Conservation (phyloP, 768 basidiomycete species). For the Boletellus ananiceps region DNA sequence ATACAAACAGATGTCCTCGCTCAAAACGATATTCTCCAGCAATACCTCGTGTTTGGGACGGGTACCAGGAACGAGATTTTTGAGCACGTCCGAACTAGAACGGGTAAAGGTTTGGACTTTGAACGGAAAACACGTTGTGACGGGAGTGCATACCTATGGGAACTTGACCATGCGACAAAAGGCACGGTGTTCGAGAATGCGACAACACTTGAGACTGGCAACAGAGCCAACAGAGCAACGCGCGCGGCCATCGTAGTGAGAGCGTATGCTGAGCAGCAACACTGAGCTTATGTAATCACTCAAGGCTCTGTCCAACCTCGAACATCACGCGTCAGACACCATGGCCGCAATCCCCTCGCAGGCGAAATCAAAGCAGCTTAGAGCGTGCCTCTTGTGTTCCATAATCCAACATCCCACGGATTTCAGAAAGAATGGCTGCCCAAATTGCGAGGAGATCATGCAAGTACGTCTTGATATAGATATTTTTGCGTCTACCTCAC, state of each 20-base stretch:
- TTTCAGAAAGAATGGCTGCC: constrained; percentile 84
- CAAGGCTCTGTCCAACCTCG: not conserved
- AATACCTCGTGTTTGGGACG: constrained; percentile 33
- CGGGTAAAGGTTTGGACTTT: not conserved
- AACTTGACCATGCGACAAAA: constrained; percentile 63
- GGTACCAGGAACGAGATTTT: constrained; percentile 34
- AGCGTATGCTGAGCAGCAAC: not conserved
- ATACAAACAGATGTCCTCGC: constrained; percentile 51
- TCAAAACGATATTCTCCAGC: constrained; percentile 41
- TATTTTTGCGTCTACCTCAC: not conserved
- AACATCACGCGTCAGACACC: not conserved
- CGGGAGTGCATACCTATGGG: constrained; percentile 43
- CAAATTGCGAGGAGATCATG: constrained; percentile 95
- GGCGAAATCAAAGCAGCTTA: constrained; percentile 66
- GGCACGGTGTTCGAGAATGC: constrained; percentile 64
- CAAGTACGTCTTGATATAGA: constrained; percentile 51
- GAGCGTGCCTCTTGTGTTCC: constrained; percentile 93
- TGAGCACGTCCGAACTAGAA: constrained; percentile 47
- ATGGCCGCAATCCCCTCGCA: constrained; percentile 52
- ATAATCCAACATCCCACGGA: constrained; percentile 81
- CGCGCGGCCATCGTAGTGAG: constrained; percentile 39
- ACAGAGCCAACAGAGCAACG: constrained; percentile 40
- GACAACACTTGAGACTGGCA: constrained; percentile 38
- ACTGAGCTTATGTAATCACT: constrained; percentile 16
- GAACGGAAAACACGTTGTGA: not conserved